These are phyloP conservation scores for Symbiotaphrina buchneri DNA, from an alignment of 495 filamentous ascomycete genomes.

Conservation along the genomic window DNA sequence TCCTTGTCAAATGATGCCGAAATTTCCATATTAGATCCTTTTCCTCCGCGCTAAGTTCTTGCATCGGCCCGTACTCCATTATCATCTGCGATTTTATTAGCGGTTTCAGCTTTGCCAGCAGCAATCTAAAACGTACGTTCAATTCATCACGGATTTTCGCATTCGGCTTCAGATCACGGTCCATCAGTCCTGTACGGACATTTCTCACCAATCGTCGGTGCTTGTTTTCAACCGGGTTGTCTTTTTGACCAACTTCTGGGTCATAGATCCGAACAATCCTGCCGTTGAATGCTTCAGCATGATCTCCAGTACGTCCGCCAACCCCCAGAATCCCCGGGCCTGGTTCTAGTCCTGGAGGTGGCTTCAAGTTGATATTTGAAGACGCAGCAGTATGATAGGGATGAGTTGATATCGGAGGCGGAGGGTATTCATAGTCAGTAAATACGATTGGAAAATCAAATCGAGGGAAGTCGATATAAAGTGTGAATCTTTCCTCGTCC, in stretches of 20 bases:
- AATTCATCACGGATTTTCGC: constrained; percentile 90
- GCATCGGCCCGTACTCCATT: constrained; percentile 80
- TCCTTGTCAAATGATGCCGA: constrained; percentile 72
- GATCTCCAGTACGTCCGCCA: constrained; percentile 22
- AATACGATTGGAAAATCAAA: constrained; percentile 96
- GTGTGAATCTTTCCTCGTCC: constrained; percentile 29
- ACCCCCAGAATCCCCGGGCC: constrained; percentile 58
- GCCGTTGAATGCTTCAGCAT: constrained; percentile 25
- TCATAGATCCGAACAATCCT: constrained; percentile 73
- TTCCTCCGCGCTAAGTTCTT: constrained; percentile 67
- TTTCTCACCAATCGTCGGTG: constrained; percentile 80
- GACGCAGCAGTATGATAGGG: constrained; percentile 35
- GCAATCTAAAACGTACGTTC: constrained; percentile 20
- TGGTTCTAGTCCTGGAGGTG: constrained; percentile 54
- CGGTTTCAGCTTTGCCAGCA: not conserved
- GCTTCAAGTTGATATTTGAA: constrained; percentile 46
- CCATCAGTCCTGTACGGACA: constrained; percentile 77
- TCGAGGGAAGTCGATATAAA: constrained; percentile 79
- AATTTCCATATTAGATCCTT: constrained; percentile 96
- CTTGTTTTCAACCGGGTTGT: constrained; percentile 91
- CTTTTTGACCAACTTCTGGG: constrained; percentile 65
- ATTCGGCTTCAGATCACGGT: constrained; percentile 86
- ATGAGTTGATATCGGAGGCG: constrained; percentile 56
- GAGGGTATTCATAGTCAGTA: constrained; percentile 75
- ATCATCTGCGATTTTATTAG: constrained; percentile 21